Base-by-base conservation (phyloP, 169 alveolate genomes). In the Plasmodium billcollinsi region DNA sequence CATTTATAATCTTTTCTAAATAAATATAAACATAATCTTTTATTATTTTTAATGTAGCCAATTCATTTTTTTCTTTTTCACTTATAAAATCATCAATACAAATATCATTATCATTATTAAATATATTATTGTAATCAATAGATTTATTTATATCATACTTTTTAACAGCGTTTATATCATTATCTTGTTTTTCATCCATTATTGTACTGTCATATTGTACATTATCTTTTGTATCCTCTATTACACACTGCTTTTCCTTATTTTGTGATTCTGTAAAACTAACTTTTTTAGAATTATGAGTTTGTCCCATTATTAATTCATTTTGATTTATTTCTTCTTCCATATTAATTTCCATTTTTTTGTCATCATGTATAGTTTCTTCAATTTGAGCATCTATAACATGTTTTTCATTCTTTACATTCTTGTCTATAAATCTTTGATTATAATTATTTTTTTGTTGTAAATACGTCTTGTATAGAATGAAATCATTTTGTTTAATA, bases 1-100 rank as follows among this genome's bases (percentile, higher is more conserved):
- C 91, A 39, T 83, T 83, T 58, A 83, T 83, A 14, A 83, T 15
- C 39, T 67, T 83, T 69, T 83, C 91, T 24, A 83, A 39, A 69
- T 83, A 83, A 11, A 83, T 50, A 61, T 56, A 83, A 33, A 83
- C 59, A 72, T 83, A 72, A 18, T 83, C 91, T 29, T 83, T 83
- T 67, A 83, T 69, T 45, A 69, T 83, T 67, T 83, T 83, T 72
- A 83, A 33, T 2, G 21, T 33, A 47, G 43, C 21, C 14, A 83
- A 62, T 54, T 83, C 85, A 15, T 69, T 49, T 29, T 83, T 83
- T 43, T 83, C 91, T 29, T 49, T 63, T 33, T 26, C 59, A 69
- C 49, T 67, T 56, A 69, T 11, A 0, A 14, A 12, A 2, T 39
- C 52, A 56, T 21, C 65, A 7, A 9, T 24, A 47, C 49, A n/a